Conservation (phyloP, 192 early-diverging fungal genomes). For the Lobosporangium transversale region DNA sequence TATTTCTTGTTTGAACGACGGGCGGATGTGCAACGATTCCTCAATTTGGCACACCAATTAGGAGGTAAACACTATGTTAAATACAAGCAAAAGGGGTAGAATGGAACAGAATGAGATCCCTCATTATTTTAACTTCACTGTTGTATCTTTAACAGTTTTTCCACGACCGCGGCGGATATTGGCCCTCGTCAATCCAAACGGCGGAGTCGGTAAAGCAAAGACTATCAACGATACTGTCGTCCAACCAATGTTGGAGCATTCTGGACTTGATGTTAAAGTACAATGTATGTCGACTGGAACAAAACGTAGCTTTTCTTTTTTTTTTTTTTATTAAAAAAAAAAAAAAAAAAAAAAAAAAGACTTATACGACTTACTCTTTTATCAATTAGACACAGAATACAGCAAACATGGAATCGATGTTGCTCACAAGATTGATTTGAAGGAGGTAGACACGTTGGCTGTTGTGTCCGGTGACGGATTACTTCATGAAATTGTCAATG, state of each 20-base stretch:
- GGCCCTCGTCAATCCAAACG: constrained; percentile 37
- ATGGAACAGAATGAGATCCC: no score
- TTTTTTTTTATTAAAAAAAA: constrained; percentile 10
- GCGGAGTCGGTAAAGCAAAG: constrained; percentile 33
- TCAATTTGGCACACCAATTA: constrained; percentile 8
- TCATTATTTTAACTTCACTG: no score
- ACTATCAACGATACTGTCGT: constrained; percentile 26
- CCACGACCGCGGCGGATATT: constrained; percentile 21
- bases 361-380: no score
- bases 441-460: constrained; percentile 18
- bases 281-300: constrained; percentile 12
- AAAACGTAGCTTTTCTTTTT: background rate
- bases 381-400: constrained; percentile 50
- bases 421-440: constrained; percentile 31
- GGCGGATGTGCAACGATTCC: constrained; percentile 16
- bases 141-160: no score
- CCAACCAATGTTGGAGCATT: constrained; percentile 36
- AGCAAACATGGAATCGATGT: constrained; percentile 39
- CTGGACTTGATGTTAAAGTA: constrained; percentile 25
- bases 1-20: constrained; percentile 13
- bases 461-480: constrained; percentile 59
- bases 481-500: constrained; percentile 62
- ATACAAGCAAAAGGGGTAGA: background rate
- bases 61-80: constrained; percentile 10
- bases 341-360: no score